Evolutionary conservation across 352 stramenopile species (phyloP), one percentile per base, ranked within the genome.

Genomic region (Plasmopara halstedii): DNA sequence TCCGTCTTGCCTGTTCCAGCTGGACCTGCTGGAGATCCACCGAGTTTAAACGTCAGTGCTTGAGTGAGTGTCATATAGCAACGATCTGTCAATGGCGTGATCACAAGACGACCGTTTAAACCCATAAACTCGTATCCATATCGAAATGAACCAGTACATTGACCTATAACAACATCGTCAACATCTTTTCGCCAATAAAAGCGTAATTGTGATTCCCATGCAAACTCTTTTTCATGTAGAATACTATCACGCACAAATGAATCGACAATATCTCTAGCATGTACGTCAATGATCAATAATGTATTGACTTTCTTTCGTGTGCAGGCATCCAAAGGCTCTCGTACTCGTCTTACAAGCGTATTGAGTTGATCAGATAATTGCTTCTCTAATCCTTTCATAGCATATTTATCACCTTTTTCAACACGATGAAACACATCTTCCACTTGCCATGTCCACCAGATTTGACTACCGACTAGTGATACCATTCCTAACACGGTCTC

Each of bases 91-190:
- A 97, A 64, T 14, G 88, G 87, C 11, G 88, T 97, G 67, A 97
- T 96, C 27, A 97, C 88, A 2, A 97, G 67, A 5, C 88, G 73
- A 0, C 88, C 87, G 33, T 95, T 96, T 3, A 96, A 60, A 0
- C 88, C 88, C 84, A 96, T 95, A 64, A 96, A 97, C 77, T 97
- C 88, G 66, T 96, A 97, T 26, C 88, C 88, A 42, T 96, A 97
- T 29, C 85, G 81, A 46, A 97, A 96, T 13, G 69, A 83, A 9
- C 86, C 88, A 0, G 88, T 97, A 53, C 88, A 97, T 58, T 97
- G 89, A 15, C 73, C 85, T 40, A 95, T 94, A 4, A 91, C 76
- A 13, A 92, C 80, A 22, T 96, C 83, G 44, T 95, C 85, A 6
- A 94, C 79, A 31, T 95, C 85, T 38, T 92, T 90, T 38, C 86